phyloP scores from a whole-genome alignment of 1,284 basidiomycete genomes.

The Volvariella volvacea region DNA sequence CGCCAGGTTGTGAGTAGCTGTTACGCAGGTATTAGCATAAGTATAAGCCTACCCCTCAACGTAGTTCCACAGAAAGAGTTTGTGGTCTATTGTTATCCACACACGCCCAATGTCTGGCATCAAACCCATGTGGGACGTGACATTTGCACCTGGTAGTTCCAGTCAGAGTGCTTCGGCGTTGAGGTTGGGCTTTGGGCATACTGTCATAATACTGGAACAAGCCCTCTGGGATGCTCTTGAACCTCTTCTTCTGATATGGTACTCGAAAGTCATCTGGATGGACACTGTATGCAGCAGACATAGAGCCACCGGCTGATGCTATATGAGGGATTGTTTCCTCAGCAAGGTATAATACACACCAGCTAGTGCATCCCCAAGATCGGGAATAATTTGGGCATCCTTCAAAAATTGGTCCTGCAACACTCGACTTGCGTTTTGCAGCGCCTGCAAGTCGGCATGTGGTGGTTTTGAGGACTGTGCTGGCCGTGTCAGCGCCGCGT shows the following conservation, averaged over 20 bases:
- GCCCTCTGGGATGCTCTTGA: slow-evolving; percentile 75
- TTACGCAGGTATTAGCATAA: neutral
- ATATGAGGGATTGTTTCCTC: neutral
- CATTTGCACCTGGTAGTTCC: slow-evolving; percentile 39
- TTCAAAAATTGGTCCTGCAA: slow-evolving; percentile 62
- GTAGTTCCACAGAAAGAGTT: slow-evolving; percentile 97
- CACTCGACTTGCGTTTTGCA: slow-evolving; percentile 59
- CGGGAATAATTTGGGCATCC: slow-evolving; percentile 67
- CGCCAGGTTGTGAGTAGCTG: slow-evolving; percentile 9
- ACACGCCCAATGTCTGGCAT: slow-evolving; percentile 92
- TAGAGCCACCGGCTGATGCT: slow-evolving; percentile 47
- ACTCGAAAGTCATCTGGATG: slow-evolving; percentile 74
- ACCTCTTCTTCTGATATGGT: slow-evolving; percentile 75
- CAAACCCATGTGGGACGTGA: slow-evolving; percentile 79
- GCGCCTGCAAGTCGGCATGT: slow-evolving; percentile 50
- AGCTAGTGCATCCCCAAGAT: slow-evolving; percentile 59
- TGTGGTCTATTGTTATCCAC: slow-evolving; percentile 95
- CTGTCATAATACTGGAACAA: slow-evolving; percentile 80
- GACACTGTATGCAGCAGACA: slow-evolving; percentile 71
- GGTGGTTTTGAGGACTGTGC: slow-evolving; percentile 17
- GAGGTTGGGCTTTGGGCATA: slow-evolving; percentile 24
- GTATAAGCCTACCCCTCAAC: slow-evolving; percentile 68
- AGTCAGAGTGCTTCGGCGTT: slow-evolving; percentile 11
- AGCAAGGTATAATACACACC: slow-evolving; percentile 30
- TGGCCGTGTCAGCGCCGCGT: slow-evolving; percentile 6